A percentile compares a stretch with the other conserved stretches of the same genome.
phyloP scores from a whole-genome alignment of 164 flowering plant species.

The Macadamia tetraphylla region DNA sequence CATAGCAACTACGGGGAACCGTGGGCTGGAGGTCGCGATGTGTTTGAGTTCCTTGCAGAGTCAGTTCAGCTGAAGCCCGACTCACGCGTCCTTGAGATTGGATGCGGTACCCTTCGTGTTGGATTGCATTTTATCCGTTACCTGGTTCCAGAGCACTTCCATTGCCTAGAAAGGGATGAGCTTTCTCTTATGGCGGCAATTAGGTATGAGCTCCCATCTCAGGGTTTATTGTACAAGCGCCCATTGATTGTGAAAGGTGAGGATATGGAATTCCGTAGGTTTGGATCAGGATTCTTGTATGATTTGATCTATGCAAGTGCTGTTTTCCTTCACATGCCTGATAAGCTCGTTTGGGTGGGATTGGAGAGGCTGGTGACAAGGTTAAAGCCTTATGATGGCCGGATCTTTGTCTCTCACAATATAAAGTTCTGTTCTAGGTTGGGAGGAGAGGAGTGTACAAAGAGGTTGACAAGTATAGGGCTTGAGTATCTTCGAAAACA shows the following conservation, averaged over 20 bases:
- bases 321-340: conserved; percentile 95
- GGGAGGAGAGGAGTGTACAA: conserved; percentile 86
- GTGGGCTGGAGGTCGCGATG: conserved; percentile 98
- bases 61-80: conserved; percentile 40
- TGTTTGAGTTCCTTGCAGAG: conserved; percentile 85
- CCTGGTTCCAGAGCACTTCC: conserved; percentile 56
- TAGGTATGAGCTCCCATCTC: conserved; percentile 92
- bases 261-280: conserved; percentile 81
- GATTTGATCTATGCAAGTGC: conserved; percentile 96
- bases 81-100: conserved; percentile 80
- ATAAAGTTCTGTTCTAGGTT: conserved; percentile 87
- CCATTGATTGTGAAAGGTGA: conserved; percentile 85
- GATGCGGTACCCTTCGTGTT: conserved; percentile 94
- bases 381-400: conserved; percentile 68
- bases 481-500: conserved; percentile 78
- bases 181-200: conserved; percentile 91
- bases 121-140: conserved; percentile 86
- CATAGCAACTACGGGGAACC: conserved; percentile 99
- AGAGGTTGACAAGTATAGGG: conserved; percentile 56
- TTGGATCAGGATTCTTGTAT: conserved; percentile 56
- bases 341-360: conserved; percentile 91
- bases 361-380: conserved; percentile 59
- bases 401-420: conserved; percentile 90
- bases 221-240: conserved; percentile 76
- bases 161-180: conserved; percentile 89